These are phyloP conservation scores for Mortierella antarctica DNA, from an alignment of 192 early-diverging fungal species.

Conservation along the genomic window DNA sequence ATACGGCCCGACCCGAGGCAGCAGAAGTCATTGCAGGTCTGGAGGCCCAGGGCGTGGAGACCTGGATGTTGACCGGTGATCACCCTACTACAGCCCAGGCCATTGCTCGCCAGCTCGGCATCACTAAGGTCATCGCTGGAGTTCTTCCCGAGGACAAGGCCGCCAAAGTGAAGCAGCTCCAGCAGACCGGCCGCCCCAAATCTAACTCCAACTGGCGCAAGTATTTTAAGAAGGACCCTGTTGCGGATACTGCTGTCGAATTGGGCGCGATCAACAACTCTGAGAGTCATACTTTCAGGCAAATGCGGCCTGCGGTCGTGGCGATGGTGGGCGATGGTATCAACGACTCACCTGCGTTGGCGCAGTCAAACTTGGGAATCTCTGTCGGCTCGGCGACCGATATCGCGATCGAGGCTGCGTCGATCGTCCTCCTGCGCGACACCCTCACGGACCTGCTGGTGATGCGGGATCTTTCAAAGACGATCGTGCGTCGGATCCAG, in stretches of 20 bases:
- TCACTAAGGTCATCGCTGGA: constrained; percentile 69
- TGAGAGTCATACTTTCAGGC: not conserved
- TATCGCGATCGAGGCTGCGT: constrained; percentile 90
- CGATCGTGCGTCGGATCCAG: constrained; percentile 80
- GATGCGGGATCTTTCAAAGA: constrained; percentile 79
- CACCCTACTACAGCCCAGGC: constrained; percentile 69
- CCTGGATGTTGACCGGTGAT: constrained; percentile 88
- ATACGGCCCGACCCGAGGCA: constrained; percentile 72
- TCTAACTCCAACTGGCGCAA: constrained; percentile 6
- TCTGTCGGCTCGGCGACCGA: constrained; percentile 92
- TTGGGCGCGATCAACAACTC: not conserved
- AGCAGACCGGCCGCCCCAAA: constrained; percentile 35
- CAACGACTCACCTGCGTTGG: constrained; percentile 93
- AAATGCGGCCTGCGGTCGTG: constrained; percentile 63
- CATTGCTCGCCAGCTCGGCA: constrained; percentile 73
- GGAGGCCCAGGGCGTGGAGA: constrained; percentile 63
- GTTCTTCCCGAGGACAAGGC: constrained; percentile 83
- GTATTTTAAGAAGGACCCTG: not conserved
- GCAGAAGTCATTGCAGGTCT: constrained; percentile 61
- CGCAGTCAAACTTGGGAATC: constrained; percentile 91
- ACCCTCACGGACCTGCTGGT: constrained; percentile 83
- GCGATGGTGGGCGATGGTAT: constrained; percentile 97
- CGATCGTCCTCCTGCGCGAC: constrained; percentile 83
- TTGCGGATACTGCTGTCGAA: not conserved
- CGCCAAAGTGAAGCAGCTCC: constrained; percentile 67